Evolutionary conservation across 139 green algal genomes (phyloP).

Genomic region (Yamagishiella unicocca): DNA sequence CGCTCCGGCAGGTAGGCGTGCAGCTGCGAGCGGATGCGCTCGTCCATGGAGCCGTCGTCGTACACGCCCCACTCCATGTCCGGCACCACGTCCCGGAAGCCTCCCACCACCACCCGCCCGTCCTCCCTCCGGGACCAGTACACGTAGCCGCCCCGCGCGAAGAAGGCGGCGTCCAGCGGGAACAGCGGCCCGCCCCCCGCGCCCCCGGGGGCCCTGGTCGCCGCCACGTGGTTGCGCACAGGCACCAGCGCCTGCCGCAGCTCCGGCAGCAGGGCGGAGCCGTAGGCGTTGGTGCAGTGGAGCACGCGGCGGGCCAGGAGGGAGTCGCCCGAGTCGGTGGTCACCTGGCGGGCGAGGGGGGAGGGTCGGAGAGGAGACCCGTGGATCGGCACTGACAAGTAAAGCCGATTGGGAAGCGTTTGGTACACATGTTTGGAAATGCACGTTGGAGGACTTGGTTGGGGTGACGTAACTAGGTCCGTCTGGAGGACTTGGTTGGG

Average conservation of each 20-base stretch:
- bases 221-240: conserved; percentile 55
- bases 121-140: conserved; percentile 42
- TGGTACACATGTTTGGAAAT: too few species aligned
- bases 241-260: conserved; percentile 40
- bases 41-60: conserved; percentile 44
- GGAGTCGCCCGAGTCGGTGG: neutral
- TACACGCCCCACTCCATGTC: conserved; percentile 45
- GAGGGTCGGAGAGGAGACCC: too few species aligned
- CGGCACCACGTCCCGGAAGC: conserved; percentile 53
- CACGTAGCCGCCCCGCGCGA: conserved; percentile 42
- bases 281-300: conserved; percentile 54
- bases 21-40: neutral
- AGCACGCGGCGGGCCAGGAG: conserved; percentile 42
- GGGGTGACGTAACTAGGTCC: too few species aligned
- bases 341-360: conserved; percentile 14
- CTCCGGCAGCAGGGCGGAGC: conserved; percentile 40
- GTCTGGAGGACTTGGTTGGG: too few species aligned
- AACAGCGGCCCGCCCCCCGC: neutral
- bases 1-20: conserved; percentile 37
- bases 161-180: conserved; percentile 45
- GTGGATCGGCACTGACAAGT: too few species aligned
- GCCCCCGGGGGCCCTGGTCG: neutral
- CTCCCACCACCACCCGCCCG: conserved; percentile 50
- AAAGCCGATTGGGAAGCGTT: too few species aligned
- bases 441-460: too few species aligned